phyloP scores from a whole-genome alignment of 2,329 filamentous ascomycete species.

The Clonostachys byssicola region DNA sequence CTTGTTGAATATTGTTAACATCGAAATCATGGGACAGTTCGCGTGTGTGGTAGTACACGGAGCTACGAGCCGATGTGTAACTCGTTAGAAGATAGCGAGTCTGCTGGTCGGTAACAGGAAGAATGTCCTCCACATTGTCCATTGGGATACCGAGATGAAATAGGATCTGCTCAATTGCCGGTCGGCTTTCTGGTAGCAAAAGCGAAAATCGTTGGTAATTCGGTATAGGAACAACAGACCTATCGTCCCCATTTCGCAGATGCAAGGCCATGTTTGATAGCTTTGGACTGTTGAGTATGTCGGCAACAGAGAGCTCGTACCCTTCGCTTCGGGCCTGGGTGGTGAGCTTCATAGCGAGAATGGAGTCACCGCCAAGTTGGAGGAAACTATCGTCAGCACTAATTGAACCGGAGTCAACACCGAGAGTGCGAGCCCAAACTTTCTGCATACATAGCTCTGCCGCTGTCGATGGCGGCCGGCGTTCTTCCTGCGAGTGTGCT shows the following conservation, averaged over 20 bases:
- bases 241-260: too few species aligned
- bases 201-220: not conserved
- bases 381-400: constrained; percentile 30
- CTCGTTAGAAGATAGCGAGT: too few species aligned
- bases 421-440: constrained; percentile 23
- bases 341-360: constrained; percentile 44
- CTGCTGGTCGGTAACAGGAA: too few species aligned
- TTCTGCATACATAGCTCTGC: constrained; percentile 10
- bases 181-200: not conserved
- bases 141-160: too few species aligned
- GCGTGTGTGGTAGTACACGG: too few species aligned
- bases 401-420: constrained; percentile 1
- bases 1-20: too few species aligned
- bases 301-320: constrained; percentile 35
- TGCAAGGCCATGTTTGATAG: not conserved
- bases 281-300: constrained; percentile 41
- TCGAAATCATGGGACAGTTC: too few species aligned
- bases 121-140: too few species aligned
- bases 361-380: constrained; percentile 42
- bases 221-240: not conserved
- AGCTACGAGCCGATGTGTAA: too few species aligned
- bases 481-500: too few species aligned
- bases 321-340: constrained; percentile 31
- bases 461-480: not conserved
- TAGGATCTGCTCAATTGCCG: not conserved